Conservation (phyloP, 2,329 filamentous ascomycete species). For the Cordyceps fumosorosea region DNA sequence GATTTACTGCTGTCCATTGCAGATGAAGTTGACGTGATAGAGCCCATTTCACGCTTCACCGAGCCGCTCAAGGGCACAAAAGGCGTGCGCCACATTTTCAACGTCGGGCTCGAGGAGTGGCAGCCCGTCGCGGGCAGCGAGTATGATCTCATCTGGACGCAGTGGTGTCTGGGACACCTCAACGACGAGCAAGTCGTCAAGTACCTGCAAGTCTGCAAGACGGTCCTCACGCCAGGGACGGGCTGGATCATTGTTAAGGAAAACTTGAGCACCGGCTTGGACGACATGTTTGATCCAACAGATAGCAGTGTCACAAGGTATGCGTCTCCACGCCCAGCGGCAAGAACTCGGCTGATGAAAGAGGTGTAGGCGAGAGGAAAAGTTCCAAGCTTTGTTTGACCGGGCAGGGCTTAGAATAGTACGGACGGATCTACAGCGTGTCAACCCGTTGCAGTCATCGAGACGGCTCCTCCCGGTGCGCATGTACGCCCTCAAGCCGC, state of each 20-base stretch:
- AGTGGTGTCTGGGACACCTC: conserved; percentile 54
- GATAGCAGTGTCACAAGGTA: conserved; percentile 73
- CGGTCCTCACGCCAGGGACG: conserved; percentile 24
- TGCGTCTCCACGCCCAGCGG: neutral
- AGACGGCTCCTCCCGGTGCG: conserved; percentile 59
- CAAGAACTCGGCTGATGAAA: neutral
- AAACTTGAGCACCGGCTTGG: conserved; percentile 54
- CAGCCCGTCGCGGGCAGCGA: conserved; percentile 32
- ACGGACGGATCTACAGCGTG: conserved; percentile 64
- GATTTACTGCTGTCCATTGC: conserved; percentile 65
- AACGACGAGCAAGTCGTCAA: conserved; percentile 64
- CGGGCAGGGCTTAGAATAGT: conserved; percentile 61
- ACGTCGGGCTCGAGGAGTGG: conserved; percentile 71
- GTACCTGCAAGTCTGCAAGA: conserved; percentile 58
- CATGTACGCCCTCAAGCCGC: conserved; percentile 63
- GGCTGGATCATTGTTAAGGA: conserved; percentile 47
- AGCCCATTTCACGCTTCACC: conserved; percentile 80
- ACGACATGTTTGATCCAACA: conserved; percentile 66
- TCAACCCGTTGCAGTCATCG: conserved; percentile 52
- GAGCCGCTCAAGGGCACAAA: conserved; percentile 49
- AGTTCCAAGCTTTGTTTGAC: conserved; percentile 63
- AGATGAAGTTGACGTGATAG: conserved; percentile 72
- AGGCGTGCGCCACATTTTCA: conserved; percentile 59
- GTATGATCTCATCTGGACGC: conserved; percentile 39
- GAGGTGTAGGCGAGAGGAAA: conserved; percentile 54